Percentiles rank a stretch among this genome's conserved stretches.
phyloP scores from a whole-genome alignment of 495 filamentous ascomycete species.

The Arthonia radiata region DNA sequence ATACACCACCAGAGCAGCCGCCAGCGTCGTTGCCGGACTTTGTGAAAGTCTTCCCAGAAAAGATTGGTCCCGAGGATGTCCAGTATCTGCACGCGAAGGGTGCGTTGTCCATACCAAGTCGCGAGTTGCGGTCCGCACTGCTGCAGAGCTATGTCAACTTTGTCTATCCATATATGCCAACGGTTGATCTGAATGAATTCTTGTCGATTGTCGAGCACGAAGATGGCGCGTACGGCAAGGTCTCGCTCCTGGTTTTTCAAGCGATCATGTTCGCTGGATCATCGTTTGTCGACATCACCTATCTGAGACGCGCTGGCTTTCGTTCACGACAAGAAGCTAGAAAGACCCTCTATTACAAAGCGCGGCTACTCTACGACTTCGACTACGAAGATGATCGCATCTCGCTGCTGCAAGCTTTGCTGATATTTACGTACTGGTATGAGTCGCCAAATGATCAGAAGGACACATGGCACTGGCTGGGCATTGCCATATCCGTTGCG shows the following conservation, averaged over 20 bases:
- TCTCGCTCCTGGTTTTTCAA: slow-evolving; percentile 60
- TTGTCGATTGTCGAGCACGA: slow-evolving; percentile 35
- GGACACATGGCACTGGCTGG: slow-evolving; percentile 85
- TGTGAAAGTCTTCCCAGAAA: slow-evolving; percentile 43
- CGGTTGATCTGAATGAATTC: slow-evolving; percentile 54
- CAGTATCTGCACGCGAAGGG: slow-evolving; percentile 51
- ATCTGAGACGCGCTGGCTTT: slow-evolving; percentile 45
- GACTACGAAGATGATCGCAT: slow-evolving; percentile 68
- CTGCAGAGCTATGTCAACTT: slow-evolving; percentile 55
- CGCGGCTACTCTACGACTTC: slow-evolving; percentile 59
- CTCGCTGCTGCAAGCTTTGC: slow-evolving; percentile 54
- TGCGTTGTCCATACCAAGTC: slow-evolving; percentile 42
- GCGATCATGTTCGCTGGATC: slow-evolving; percentile 62
- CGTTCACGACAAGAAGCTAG: slow-evolving; percentile 44
- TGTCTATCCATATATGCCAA: slow-evolving; percentile 77
- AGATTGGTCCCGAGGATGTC: slow-evolving; percentile 47
- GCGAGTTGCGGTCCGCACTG: slow-evolving; percentile 43
- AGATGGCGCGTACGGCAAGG: slow-evolving; percentile 36
- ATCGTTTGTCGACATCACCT: slow-evolving; percentile 48
- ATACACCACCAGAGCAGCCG: slow-evolving; percentile 4
- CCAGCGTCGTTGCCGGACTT: slow-evolving; percentile 33
- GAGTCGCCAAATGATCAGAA: slow-evolving; percentile 76
- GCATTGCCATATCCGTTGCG: slow-evolving; percentile 56
- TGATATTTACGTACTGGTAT: slow-evolving; percentile 82
- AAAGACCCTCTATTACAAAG: slow-evolving; percentile 55